Base-by-base conservation (phyloP, 2,329 filamentous ascomycete genomes). In the Fusarium robinianum region DNA sequence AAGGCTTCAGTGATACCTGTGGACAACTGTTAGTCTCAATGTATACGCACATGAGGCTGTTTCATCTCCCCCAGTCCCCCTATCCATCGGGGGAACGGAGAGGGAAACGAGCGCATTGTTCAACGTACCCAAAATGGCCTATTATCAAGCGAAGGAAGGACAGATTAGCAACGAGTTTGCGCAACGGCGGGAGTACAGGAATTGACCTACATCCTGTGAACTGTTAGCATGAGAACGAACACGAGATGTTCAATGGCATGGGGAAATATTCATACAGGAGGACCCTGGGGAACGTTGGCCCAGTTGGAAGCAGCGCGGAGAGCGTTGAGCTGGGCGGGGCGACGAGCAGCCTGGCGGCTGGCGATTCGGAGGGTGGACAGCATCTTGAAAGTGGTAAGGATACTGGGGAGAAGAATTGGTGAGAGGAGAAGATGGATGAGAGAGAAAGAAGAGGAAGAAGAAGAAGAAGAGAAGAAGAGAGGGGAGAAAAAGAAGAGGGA, bases 1-100 rank as follows among this genome's bases (percentile, higher is more conserved):
- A 94, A 99, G 51, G 94, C 94, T 77, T 99, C 94, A 54, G 94
- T 97, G 75, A 99, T 90, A 70, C 88, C 87, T 85, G 57, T 10
- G 39, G 15, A 41, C 17, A 22, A 8, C 16, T 46, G 52, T 65
- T 63, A 66, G 62, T 27, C 23, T 18, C 42, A 35, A 46, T 48
- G 29, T 38, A 30, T 32, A 22, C 30, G 27, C 11, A 37, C 14
- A 19, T 51, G 43, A 41, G 19, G 30, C 36, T 48, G 55, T 52
- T 42, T 41, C 22, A 8, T 42, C 37, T 38, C 33, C 39, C 44
- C 46, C 32, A 31, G 16, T n/a, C 26, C 11, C 32, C 41, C 44
- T 25, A 19, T 30, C 33, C 11, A 21, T 41, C 25, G 49, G 46
- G 32, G 35, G 16, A 43, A 45, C 34, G 44, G 41, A 52, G 51